Percentiles rank a stretch among this genome's conserved stretches.
Conservation (phyloP, 2,329 filamentous ascomycete species). For the Phaeoacremonium minimum region DNA sequence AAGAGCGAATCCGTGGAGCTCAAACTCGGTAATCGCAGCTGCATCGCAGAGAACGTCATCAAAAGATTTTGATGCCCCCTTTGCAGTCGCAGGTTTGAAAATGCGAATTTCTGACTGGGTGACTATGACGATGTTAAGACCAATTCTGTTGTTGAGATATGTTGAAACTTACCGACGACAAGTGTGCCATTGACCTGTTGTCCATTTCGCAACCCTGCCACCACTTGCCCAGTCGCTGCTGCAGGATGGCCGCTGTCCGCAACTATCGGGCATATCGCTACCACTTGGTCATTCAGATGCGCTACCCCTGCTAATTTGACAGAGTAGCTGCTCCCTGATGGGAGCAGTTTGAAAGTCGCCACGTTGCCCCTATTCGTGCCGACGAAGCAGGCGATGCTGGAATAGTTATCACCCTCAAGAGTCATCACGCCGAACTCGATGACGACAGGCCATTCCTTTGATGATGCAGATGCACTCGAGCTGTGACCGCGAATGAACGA, state of each 20-base stretch:
- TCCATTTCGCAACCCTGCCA: conserved; percentile 74
- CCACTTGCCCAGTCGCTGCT: conserved; percentile 66
- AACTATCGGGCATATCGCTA: conserved; percentile 76
- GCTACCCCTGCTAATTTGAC: conserved; percentile 67
- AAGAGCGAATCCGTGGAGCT: conserved; percentile 72
- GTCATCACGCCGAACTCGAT: conserved; percentile 94
- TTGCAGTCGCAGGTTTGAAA: conserved; percentile 78
- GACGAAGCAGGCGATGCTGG: conserved; percentile 87
- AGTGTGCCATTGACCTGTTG: conserved; percentile 74
- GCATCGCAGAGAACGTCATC: conserved; percentile 79
- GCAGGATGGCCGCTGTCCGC: conserved; percentile 73
- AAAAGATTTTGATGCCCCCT: conserved; percentile 90
- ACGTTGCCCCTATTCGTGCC: conserved; percentile 83
- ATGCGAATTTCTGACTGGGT: conserved; percentile 74
- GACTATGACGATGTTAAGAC: conserved; percentile 35
- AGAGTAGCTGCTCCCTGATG: conserved; percentile 67
- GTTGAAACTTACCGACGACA: conserved; percentile 56
- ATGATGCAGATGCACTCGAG: conserved; percentile 32
- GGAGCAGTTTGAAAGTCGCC: conserved; percentile 85
- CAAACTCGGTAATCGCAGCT: conserved; percentile 70
- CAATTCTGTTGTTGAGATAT: background rate
- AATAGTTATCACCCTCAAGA: conserved; percentile 89
- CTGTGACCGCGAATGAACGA: conserved; percentile 63
- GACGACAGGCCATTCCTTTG: conserved; percentile 70
- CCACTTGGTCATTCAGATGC: conserved; percentile 62